A percentile compares a stretch with the other conserved stretches of the same genome.
Evolutionary conservation across 1,284 basidiomycete genomes (phyloP).

Genomic region (Rhizoctonia solani): DNA sequence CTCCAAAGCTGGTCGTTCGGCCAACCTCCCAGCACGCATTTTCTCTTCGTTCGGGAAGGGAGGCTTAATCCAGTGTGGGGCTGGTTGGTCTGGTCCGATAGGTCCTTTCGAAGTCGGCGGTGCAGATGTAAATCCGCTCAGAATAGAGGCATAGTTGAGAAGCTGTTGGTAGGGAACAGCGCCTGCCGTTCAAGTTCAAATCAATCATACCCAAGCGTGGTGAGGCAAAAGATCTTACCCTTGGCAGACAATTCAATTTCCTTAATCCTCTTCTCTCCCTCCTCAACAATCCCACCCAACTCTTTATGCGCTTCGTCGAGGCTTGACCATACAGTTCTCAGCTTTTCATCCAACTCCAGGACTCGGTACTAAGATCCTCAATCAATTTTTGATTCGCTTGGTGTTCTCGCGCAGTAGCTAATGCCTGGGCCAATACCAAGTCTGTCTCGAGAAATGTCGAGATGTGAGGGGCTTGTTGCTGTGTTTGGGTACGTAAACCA

Average conservation of each 20-base stretch:
- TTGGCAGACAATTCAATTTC: constrained; percentile 70
- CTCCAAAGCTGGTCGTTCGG: constrained; percentile 76
- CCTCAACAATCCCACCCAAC: constrained; percentile 66
- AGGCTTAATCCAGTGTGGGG: constrained; percentile 77
- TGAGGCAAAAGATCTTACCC: constrained; percentile 54
- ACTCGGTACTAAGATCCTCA: constrained; percentile 70
- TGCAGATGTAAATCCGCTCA: constrained; percentile 80
- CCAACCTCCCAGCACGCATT: constrained; percentile 77
- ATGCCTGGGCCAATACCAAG: constrained; percentile 60
- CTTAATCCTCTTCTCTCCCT: constrained; percentile 69
- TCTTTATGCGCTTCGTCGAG: constrained; percentile 67
- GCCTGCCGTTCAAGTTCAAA: constrained; percentile 49
- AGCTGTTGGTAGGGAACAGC: constrained; percentile 78
- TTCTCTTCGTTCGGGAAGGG: constrained; percentile 86
- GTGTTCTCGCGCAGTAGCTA: constrained; percentile 68
- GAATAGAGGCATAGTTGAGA: constrained; percentile 75
- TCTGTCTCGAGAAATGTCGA: constrained; percentile 65
- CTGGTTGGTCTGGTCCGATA: constrained; percentile 66
- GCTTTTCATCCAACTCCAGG: constrained; percentile 62
- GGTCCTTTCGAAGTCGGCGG: constrained; percentile 64
- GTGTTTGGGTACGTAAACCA: constrained; percentile 23
- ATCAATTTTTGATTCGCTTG: constrained; percentile 74
- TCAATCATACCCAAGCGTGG: not conserved
- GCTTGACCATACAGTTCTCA: constrained; percentile 65
- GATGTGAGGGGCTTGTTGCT: constrained; percentile 56